Percentiles rank a stretch among this genome's conserved stretches.
Evolutionary conservation across 148 eudicot species (phyloP).

Genomic region (Fallopia convolvulus): DNA sequence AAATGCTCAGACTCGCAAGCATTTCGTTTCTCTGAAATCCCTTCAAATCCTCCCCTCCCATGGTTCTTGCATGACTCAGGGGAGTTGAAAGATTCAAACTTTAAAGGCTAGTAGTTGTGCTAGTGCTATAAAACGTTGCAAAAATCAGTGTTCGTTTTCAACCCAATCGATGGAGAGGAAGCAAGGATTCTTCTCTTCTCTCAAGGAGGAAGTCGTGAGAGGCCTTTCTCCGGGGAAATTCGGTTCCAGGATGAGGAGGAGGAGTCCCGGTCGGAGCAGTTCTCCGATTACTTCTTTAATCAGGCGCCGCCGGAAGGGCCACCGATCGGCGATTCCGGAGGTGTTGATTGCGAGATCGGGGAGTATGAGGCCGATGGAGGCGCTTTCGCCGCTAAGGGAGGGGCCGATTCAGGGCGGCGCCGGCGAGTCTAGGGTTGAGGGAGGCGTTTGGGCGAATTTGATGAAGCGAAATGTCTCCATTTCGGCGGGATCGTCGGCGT

Average conservation of each 20-base stretch:
- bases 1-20: conserved; percentile 1
- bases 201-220: conserved; percentile 68
- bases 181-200: conserved; percentile 67
- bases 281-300: conserved; percentile 38
- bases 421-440: conserved; percentile 36
- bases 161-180: conserved; percentile 46
- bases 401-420: conserved; percentile 65
- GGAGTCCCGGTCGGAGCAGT: background rate
- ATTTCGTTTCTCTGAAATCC: background rate
- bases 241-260: conserved; percentile 16
- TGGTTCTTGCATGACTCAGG: background rate
- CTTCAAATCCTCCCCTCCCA: background rate
- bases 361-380: conserved; percentile 40
- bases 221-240: conserved; percentile 75
- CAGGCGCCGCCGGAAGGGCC: background rate
- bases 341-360: conserved; percentile 36
- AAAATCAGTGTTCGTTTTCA: background rate
- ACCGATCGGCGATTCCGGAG: conserved; percentile 24
- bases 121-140: background rate
- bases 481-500: conserved; percentile 13
- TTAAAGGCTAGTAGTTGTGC: background rate
- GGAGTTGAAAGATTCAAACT: background rate
- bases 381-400: conserved; percentile 57
- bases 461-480: conserved; percentile 30
- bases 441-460: conserved; percentile 32